Evolutionary conservation across 73 alveolate species (phyloP).

Genomic region (Paramecium pentaurelia): DNA sequence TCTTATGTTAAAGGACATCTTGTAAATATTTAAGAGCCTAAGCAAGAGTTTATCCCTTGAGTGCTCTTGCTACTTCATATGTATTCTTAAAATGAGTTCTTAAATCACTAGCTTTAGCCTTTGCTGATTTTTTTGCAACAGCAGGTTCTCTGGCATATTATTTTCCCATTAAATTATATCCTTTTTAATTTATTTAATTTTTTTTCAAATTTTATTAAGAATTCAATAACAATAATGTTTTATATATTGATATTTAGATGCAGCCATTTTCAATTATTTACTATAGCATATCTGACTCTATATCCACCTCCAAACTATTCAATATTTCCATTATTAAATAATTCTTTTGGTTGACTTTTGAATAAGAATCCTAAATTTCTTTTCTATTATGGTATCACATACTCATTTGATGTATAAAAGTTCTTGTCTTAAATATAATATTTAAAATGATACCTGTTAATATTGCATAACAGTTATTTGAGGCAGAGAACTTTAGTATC

Average conservation of each 20-base stretch:
- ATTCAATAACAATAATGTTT: not conserved
- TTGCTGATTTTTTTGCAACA: slow-evolving; percentile 78
- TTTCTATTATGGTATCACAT: not conserved
- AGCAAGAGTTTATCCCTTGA: slow-evolving; percentile 88
- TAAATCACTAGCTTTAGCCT: slow-evolving; percentile 87
- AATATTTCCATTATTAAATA: not conserved
- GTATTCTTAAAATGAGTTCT: slow-evolving; percentile 95
- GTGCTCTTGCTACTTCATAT: slow-evolving; percentile 89
- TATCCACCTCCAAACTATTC: slow-evolving; percentile 41
- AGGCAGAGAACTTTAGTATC: not conserved
- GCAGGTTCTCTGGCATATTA: slow-evolving; percentile 81
- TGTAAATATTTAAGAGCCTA: slow-evolving; percentile 88
- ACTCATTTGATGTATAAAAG: not conserved
- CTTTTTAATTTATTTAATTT: not conserved
- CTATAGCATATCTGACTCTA: slow-evolving; percentile 36
- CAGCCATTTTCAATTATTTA: not conserved
- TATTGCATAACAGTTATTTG: not conserved
- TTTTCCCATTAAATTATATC: slow-evolving; percentile 68
- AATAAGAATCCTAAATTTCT: not conserved
- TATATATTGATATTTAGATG: not conserved
- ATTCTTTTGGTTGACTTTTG: not conserved
- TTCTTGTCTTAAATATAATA: not conserved
- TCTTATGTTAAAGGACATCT: slow-evolving; percentile 90
- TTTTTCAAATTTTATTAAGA: not conserved
- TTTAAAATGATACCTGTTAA: not conserved